Conservation (phyloP, 2,329 filamentous ascomycete genomes). For the Trichoderma polysporum region DNA sequence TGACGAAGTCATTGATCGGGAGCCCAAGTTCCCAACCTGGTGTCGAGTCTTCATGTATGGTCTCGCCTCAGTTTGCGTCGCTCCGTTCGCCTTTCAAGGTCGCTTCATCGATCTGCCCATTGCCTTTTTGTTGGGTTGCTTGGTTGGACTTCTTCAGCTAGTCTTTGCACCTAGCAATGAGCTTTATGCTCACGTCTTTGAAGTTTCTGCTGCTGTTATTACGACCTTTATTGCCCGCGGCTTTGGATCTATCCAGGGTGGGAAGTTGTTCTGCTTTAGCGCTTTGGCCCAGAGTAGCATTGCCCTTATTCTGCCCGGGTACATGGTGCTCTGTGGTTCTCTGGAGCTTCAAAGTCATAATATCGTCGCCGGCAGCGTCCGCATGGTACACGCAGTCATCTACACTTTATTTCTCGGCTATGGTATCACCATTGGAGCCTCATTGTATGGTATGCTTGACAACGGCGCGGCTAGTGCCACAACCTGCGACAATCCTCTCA, state of each 20-base stretch:
- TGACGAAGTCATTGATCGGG: conserved; percentile 51
- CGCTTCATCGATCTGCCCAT: conserved; percentile 76
- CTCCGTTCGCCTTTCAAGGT: conserved; percentile 76
- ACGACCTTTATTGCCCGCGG: conserved; percentile 69
- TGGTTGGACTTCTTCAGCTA: conserved; percentile 73
- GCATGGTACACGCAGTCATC: conserved; percentile 74
- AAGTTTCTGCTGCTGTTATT: conserved; percentile 58
- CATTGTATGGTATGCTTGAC: conserved; percentile 65
- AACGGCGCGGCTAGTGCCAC: conserved; percentile 48
- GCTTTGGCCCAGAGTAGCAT: conserved; percentile 72
- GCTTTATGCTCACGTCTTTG: conserved; percentile 59
- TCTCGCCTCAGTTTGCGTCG: conserved; percentile 71
- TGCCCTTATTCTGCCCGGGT: conserved; percentile 69
- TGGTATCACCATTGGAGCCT: conserved; percentile 68
- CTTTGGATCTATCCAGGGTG: conserved; percentile 62
- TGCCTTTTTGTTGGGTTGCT: conserved; percentile 70
- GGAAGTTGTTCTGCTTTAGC: conserved; percentile 67
- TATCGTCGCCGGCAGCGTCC: conserved; percentile 69
- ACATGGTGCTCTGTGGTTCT: conserved; percentile 45
- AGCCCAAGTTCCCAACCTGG: conserved; percentile 51
- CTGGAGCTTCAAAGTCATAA: conserved; percentile 70
- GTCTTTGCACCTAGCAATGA: conserved; percentile 72
- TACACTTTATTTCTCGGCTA: conserved; percentile 74
- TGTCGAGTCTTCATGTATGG: conserved; percentile 68
- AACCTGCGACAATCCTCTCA: conserved; percentile 46